Evolutionary conservation across 1,139 yeast species (phyloP).

Genomic region (Geotrichum klebahnii): DNA sequence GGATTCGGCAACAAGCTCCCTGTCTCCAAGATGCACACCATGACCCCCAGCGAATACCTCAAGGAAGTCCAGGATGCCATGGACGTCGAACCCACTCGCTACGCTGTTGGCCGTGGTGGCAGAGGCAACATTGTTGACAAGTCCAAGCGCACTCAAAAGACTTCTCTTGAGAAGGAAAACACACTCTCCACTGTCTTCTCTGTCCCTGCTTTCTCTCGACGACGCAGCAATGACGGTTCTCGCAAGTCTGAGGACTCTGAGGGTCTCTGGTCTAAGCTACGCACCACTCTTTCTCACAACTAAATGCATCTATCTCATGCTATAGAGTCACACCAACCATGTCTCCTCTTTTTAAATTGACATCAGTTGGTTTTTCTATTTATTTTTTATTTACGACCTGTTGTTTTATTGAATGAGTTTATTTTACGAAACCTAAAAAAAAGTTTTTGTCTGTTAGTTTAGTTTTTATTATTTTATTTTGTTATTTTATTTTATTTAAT

Average conservation of each 20-base stretch:
- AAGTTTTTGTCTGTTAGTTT: no score
- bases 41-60: slow-evolving; percentile 38
- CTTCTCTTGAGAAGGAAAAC: slow-evolving; percentile 1
- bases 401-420: no score
- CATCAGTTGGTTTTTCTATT: neutral
- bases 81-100: slow-evolving; percentile 35
- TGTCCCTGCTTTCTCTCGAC: slow-evolving; percentile 10
- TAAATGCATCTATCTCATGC: slow-evolving; percentile 18
- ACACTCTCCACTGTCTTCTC: slow-evolving; percentile 8
- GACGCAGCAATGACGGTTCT: neutral
- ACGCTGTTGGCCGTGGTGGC: slow-evolving; percentile 42
- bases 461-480: no score
- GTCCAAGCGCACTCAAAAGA: slow-evolving; percentile 1
- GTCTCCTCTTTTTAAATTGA: neutral
- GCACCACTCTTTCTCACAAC: slow-evolving; percentile 30
- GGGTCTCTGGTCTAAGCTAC: slow-evolving; percentile 31
- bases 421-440: no score
- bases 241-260: slow-evolving; percentile 18
- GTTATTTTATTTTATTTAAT: no score
- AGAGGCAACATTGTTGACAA: slow-evolving; percentile 35
- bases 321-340: neutral
- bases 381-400: no score
- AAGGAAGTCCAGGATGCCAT: slow-evolving; percentile 36
- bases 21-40: slow-evolving; percentile 33
- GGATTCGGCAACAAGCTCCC: slow-evolving; percentile 40